These are phyloP conservation scores for Schoenoplectus triqueter DNA, from an alignment of 202 grass and related monocot genomes.

Conservation along the genomic window DNA sequence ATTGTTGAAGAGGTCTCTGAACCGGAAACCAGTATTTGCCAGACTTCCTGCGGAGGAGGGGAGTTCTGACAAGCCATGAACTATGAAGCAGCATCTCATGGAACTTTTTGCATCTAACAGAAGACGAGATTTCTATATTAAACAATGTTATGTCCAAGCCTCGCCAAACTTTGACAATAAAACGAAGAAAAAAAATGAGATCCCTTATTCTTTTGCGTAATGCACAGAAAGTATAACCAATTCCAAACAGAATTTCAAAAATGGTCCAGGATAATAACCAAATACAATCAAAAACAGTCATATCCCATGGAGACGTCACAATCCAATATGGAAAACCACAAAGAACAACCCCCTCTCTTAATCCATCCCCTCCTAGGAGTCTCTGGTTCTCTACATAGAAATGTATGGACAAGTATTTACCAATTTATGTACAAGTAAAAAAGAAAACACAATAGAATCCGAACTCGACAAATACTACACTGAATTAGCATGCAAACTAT, in stretches of 20 bases:
- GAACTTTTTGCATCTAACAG: neutral
- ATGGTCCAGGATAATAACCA: slow-evolving; percentile 28
- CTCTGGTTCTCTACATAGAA: neutral
- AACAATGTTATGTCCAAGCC: neutral
- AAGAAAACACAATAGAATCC: slow-evolving; percentile 14
- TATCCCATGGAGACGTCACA: neutral
- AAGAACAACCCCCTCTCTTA: neutral
- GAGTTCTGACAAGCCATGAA: neutral
- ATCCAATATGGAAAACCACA: slow-evolving; percentile 27
- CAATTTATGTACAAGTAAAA: slow-evolving; percentile 36
- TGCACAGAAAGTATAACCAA: no score
- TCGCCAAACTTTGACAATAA: neutral
- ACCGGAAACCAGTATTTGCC: neutral
- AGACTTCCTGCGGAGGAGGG: neutral
- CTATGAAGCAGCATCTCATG: neutral
- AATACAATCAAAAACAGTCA: slow-evolving; percentile 15
- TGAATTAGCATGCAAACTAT: slow-evolving; percentile 30
- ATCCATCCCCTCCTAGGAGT: neutral
- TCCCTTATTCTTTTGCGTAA: neutral
- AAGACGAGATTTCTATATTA: neutral
- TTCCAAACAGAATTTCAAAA: neutral
- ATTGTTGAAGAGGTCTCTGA: neutral
- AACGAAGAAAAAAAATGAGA: neutral
- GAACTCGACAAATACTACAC: slow-evolving; percentile 32
- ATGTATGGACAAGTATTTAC: slow-evolving; percentile 28